Percentiles rank a stretch among this genome's conserved stretches.
Evolutionary conservation across 345 rosid species (phyloP).

Genomic region (Eucalyptus guilfoylei): DNA sequence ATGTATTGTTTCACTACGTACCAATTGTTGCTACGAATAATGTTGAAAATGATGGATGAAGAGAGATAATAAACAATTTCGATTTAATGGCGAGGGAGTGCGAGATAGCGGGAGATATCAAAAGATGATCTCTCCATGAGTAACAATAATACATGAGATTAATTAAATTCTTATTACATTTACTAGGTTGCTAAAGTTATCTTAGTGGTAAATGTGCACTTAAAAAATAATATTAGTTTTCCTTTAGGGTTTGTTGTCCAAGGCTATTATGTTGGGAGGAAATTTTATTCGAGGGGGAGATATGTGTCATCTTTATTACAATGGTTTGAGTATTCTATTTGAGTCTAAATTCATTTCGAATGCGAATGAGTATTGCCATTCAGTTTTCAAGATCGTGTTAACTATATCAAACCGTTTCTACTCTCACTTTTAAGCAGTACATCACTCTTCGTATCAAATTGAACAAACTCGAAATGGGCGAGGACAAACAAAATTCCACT

Average conservation of each 20-base stretch:
- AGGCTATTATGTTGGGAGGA: fast-evolving
- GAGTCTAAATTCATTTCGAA: fast-evolving
- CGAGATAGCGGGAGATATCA: fast-evolving
- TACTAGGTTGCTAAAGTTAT: not conserved
- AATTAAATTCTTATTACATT: no score
- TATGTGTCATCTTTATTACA: no score
- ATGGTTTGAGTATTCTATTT: not conserved
- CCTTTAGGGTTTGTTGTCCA: not conserved
- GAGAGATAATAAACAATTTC: not conserved
- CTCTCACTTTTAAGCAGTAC: fast-evolving
- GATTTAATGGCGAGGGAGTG: fast-evolving
- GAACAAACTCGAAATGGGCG: fast-evolving
- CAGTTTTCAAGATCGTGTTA: fast-evolving
- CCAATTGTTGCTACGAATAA: fast-evolving
- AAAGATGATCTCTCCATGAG: fast-evolving
- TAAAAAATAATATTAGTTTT: no score
- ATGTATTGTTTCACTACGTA: fast-evolving
- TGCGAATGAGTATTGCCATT: fast-evolving
- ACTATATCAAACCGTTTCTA: fast-evolving
- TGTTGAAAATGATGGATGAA: not conserved
- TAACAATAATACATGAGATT: no score
- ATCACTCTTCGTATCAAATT: not conserved
- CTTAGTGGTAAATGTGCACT: not conserved
- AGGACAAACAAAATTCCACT: fast-evolving
- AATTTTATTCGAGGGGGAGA: fast-evolving